Evolutionary conservation across 495 filamentous ascomycete species (phyloP).

Genomic region (Parathielavia appendiculata): DNA sequence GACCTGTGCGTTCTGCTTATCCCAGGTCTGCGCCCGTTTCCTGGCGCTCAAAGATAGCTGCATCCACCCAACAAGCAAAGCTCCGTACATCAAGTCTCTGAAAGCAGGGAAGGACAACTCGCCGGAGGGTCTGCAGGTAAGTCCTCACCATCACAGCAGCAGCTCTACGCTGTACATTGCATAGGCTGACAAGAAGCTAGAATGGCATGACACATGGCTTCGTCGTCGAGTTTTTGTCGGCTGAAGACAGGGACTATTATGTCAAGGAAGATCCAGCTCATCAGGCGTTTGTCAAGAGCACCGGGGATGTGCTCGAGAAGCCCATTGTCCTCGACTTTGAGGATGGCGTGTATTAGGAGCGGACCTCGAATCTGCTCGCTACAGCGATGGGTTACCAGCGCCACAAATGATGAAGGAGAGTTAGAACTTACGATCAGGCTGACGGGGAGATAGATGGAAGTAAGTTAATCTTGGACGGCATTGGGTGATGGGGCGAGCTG

Average conservation of each 20-base stretch:
- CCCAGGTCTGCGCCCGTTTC: constrained; percentile 26
- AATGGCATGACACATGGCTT: constrained; percentile 56
- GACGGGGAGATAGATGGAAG: too few relatives aligned
- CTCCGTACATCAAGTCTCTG: constrained; percentile 54
- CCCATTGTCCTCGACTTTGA: constrained; percentile 43
- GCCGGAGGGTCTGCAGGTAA: constrained; percentile 58
- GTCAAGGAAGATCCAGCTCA: constrained; percentile 48
- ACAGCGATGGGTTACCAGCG: too few relatives aligned
- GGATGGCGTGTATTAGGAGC: constrained; percentile 25
- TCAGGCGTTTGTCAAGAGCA: constrained; percentile 37
- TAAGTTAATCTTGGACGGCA: too few relatives aligned
- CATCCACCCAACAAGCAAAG: constrained; percentile 43
- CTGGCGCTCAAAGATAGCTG: constrained; percentile 42
- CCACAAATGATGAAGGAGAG: too few relatives aligned
- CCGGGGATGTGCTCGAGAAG: constrained; percentile 36
- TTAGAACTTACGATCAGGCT: too few relatives aligned
- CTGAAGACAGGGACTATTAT: constrained; percentile 56
- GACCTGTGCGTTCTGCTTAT: neutral
- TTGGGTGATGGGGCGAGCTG: too few relatives aligned
- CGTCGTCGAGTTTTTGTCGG: constrained; percentile 55
- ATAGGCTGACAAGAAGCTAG: constrained; percentile 30
- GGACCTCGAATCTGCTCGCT: too few relatives aligned
- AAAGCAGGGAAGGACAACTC: constrained; percentile 62
- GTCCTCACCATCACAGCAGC: neutral
- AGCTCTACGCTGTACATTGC: neutral